Evolutionary conservation across 179 eudicot species (phyloP), one percentile per base, ranked within the genome.

Genomic region (Gypsophila paniculata): DNA sequence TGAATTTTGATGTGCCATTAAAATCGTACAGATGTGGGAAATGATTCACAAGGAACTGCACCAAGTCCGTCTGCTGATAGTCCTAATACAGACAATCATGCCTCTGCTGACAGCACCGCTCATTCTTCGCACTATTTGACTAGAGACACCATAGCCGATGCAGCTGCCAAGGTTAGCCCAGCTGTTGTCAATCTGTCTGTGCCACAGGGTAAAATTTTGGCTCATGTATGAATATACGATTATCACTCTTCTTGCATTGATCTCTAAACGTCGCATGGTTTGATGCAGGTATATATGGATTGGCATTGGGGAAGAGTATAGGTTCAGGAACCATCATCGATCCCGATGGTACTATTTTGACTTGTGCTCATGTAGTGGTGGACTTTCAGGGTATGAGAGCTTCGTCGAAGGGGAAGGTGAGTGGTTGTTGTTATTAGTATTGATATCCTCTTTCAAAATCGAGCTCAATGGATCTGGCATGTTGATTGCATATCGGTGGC

Each of bases 291-390:
- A 77, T 84, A 68, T 86, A 77, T 76, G 97, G 98, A 52, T 51
- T 85, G 80, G 64, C 86, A 15, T 58, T 81, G 64, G 98, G 97
- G 65, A 86, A 81, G 82, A 89, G 94, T 76, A 79, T 83, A 6
- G 98, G 96, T 14, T 89, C 98, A 44, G 98, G 98, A 82, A 91
- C 97, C 42, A 91, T 93, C 62, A 93, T 93, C 61, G 86, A 89
- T 75, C 76, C 91, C 2, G 87, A 93, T 83, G 98, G 98, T 63
- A 93, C 97, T 54, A 93, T 91, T 60, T 82, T 93, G 77, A 93
- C 98, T 53, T 93, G 97, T 80, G 97, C 98, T 63, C 98, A 91
- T 74, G 89, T 80, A 62, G 96, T 93, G 55, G 87, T 85, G 68
- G 91, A 86, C 76, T 85, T 79, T 81, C 93, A 88, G 72, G 85